These are phyloP conservation scores for Hygrocybe punicea DNA, from an alignment of 768 basidiomycete species.

Conservation along the genomic window DNA sequence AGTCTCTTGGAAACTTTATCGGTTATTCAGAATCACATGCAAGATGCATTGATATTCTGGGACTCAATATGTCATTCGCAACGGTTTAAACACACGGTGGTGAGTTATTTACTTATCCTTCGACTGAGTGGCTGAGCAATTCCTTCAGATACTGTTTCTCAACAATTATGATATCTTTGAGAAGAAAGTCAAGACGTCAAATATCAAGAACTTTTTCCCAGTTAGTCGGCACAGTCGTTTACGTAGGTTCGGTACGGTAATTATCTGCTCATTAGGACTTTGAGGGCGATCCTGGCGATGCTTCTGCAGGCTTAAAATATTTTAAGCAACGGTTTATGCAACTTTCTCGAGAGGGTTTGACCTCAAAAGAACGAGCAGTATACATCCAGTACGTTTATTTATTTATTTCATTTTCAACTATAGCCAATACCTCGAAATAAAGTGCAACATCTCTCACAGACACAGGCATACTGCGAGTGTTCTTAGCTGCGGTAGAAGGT, in stretches of 20 bases:
- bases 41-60: slow-evolving; percentile 95
- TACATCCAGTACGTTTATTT: slow-evolving; percentile 77
- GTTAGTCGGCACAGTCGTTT: slow-evolving; percentile 38
- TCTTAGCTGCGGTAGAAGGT: slow-evolving; percentile 97
- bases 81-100: slow-evolving; percentile 93
- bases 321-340: slow-evolving; percentile 82
- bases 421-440: slow-evolving; percentile 1
- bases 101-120: slow-evolving; percentile 32
- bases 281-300: slow-evolving; percentile 71
- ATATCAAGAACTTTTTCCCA: slow-evolving; percentile 87
- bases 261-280: slow-evolving; percentile 56
- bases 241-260: neutral
- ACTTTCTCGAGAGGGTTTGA: slow-evolving; percentile 78
- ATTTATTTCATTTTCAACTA: neutral
- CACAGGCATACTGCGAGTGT: slow-evolving; percentile 82
- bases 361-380: slow-evolving; percentile 82
- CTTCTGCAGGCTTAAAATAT: slow-evolving; percentile 77
- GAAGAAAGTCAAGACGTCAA: slow-evolving; percentile 73
- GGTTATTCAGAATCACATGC: slow-evolving; percentile 83
- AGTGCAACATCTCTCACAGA: slow-evolving; percentile 90
- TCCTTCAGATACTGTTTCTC: slow-evolving; percentile 77
- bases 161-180: slow-evolving; percentile 93
- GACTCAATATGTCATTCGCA: slow-evolving; percentile 97
- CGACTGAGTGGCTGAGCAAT: neutral
- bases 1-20: neutral